Percentiles rank a stretch among this genome's conserved stretches.
phyloP scores from a whole-genome alignment of 371 early-diverging fungal genomes.

The Apophysomyces ossiformis region DNA sequence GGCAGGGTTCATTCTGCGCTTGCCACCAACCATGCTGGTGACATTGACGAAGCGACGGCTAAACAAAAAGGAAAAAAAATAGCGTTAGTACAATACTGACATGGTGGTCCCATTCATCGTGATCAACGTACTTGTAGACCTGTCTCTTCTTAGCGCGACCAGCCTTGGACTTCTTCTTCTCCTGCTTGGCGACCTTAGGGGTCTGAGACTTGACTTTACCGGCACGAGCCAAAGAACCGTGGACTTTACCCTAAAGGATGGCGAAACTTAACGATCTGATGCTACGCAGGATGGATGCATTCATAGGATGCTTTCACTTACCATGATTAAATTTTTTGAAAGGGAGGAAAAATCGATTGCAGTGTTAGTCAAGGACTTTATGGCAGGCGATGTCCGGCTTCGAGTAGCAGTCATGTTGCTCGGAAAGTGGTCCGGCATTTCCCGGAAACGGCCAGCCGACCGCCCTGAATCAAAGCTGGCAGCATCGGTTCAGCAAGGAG shows the following conservation, averaged over 20 bases:
- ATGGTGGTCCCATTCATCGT: background rate
- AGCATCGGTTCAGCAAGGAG: too few relatives aligned
- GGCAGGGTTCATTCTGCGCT: constrained; percentile 86
- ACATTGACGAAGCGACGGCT: constrained; percentile 96
- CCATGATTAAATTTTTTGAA: constrained; percentile 34
- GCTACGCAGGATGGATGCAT: constrained; percentile 18
- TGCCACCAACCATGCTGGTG: constrained; percentile 84
- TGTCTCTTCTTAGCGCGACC: constrained; percentile 99
- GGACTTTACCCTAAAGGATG: constrained; percentile 92
- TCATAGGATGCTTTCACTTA: constrained; percentile 21
- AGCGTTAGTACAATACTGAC: background rate
- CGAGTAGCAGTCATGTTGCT: background rate
- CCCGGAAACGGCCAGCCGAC: too few relatives aligned
- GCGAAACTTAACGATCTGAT: constrained; percentile 24
- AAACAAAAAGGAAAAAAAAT: constrained; percentile 8
- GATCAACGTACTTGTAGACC: constrained; percentile 76
- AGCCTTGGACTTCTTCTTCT: constrained; percentile 92
- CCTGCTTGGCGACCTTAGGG: constrained; percentile 99
- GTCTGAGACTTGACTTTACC: constrained; percentile 99
- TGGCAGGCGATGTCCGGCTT: background rate
- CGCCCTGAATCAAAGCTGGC: too few relatives aligned
- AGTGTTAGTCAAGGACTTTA: constrained; percentile 9
- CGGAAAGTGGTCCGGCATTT: background rate
- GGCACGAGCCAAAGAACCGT: constrained; percentile 99
- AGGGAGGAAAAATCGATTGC: constrained; percentile 8